Evolutionary conservation across 176 grass and related monocot species (phyloP).

Genomic region (Aegilops longissima): DNA sequence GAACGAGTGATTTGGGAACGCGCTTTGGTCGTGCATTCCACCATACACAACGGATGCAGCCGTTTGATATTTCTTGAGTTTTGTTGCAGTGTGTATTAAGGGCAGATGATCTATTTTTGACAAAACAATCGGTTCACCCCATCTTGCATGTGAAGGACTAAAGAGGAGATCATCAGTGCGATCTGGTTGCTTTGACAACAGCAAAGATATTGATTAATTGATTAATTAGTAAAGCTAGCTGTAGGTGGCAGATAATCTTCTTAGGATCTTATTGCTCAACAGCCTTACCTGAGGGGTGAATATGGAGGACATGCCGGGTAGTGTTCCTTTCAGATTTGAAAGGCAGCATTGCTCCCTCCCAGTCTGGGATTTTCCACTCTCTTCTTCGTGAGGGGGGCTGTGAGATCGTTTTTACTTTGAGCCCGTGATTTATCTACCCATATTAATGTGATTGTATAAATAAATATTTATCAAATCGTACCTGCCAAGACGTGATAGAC

Average conservation of each 20-base stretch:
- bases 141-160: background rate
- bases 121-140: background rate
- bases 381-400: too few species aligned
- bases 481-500: too few species aligned
- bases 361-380: too few species aligned
- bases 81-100: background rate
- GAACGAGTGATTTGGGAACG: background rate
- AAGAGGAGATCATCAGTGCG: background rate
- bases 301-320: too few species aligned
- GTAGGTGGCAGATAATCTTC: background rate
- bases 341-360: too few species aligned
- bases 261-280: background rate
- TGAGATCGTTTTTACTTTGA: too few species aligned
- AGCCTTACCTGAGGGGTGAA: too few species aligned
- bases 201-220: background rate
- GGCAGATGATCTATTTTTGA: background rate
- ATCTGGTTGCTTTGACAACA: constrained; percentile 1
- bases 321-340: too few species aligned
- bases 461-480: too few species aligned
- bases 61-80: background rate
- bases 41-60: background rate
- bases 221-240: background rate
- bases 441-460: too few species aligned
- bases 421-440: too few species aligned
- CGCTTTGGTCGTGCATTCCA: background rate